Conservation (phyloP, 176 grass and related monocot species). For the Musa acuminata region DNA sequence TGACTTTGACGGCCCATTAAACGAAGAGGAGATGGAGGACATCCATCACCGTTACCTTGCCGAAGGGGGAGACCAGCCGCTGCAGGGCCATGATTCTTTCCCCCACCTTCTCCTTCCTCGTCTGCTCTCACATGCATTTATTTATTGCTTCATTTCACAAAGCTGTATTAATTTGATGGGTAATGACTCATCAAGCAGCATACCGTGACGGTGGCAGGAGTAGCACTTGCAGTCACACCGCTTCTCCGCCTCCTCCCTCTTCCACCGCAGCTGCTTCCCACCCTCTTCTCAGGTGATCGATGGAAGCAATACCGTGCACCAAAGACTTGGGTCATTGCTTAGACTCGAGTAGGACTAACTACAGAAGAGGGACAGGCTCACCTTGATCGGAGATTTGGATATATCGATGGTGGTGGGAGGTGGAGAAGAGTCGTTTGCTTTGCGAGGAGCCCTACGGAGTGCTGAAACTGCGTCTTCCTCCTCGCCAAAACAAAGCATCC, state of each 20-base stretch:
- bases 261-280: neutral
- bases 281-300: neutral
- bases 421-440: slow-evolving; percentile 9
- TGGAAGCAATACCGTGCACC: neutral
- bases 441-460: neutral
- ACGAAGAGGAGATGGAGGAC: slow-evolving; percentile 22
- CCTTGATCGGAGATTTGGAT: slow-evolving; percentile 1
- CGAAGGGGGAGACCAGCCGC: slow-evolving; percentile 72
- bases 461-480: neutral
- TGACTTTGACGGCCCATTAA: neutral
- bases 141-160: slow-evolving; percentile 2
- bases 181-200: neutral
- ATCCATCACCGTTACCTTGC: slow-evolving; percentile 40
- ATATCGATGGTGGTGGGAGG: neutral
- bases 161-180: slow-evolving; percentile 9
- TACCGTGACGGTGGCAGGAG: neutral
- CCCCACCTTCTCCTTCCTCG: slow-evolving; percentile 52
- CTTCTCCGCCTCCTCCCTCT: neutral
- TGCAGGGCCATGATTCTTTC: slow-evolving; percentile 78
- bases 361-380: neutral
- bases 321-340: neutral
- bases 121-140: slow-evolving; percentile 20
- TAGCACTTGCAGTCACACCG: neutral
- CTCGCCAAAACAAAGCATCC: slow-evolving; percentile 16
- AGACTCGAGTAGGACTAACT: neutral